phyloP scores from a whole-genome alignment of 768 basidiomycete species.

The Leccinum boreale region DNA sequence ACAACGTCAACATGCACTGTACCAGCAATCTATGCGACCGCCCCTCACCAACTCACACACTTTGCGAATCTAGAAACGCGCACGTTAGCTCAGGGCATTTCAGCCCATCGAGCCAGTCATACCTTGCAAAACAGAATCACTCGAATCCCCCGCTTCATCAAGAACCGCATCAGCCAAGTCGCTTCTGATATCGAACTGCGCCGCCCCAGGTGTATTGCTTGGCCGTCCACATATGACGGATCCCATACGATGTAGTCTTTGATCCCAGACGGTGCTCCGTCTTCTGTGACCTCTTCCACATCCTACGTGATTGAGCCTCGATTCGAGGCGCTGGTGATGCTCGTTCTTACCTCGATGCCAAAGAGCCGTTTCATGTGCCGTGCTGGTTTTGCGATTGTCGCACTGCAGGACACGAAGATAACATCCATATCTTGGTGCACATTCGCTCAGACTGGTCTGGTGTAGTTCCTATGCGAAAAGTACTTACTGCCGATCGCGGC shows the following conservation, averaged over 20 bases:
- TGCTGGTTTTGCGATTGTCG: constrained; percentile 75
- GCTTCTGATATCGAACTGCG: constrained; percentile 65
- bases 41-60: constrained; percentile 70
- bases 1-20: constrained; percentile 11
- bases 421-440: constrained; percentile 41
- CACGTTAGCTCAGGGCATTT: not conserved
- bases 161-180: constrained; percentile 65
- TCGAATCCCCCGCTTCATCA: constrained; percentile 79
- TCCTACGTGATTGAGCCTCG: constrained; percentile 32
- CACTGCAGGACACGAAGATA: constrained; percentile 82
- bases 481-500: constrained; percentile 72
- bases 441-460: constrained; percentile 4
- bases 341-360: constrained; percentile 45
- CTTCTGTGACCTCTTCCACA: constrained; percentile 67
- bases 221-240: constrained; percentile 53
- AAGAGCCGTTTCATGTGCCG: constrained; percentile 77
- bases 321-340: not conserved
- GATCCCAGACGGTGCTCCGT: constrained; percentile 77
- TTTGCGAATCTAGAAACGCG: constrained; percentile 59
- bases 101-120: not conserved
- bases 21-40: not conserved
- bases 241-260: constrained; percentile 85
- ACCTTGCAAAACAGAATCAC: constrained; percentile 91
- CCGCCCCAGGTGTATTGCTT: constrained; percentile 52
- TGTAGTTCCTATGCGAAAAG: not conserved